These are phyloP conservation scores for Exutisphaerella laricina DNA, from an alignment of 2,329 filamentous ascomycete species.

Conservation along the genomic window DNA sequence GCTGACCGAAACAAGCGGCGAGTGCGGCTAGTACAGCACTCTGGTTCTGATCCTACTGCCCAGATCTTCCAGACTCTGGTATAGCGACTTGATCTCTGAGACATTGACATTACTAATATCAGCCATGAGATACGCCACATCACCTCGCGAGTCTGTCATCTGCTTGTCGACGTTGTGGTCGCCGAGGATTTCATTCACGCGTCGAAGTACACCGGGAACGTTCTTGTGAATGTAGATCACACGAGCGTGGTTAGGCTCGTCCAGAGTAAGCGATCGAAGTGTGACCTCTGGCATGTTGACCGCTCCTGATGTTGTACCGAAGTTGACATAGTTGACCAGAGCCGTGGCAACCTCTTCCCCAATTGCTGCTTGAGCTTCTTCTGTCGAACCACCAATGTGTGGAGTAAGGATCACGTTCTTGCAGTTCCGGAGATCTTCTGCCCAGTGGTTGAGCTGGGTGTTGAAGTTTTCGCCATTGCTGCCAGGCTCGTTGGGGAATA, in stretches of 20 bases:
- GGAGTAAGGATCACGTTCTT: slow-evolving; percentile 94
- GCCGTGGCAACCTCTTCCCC: slow-evolving; percentile 87
- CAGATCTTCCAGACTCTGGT: slow-evolving; percentile 73
- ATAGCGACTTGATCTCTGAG: slow-evolving; percentile 77
- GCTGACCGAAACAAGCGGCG: no score
- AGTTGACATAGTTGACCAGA: slow-evolving; percentile 90
- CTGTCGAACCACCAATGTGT: slow-evolving; percentile 95
- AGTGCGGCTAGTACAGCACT: slow-evolving; percentile 41
- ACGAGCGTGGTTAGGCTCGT: slow-evolving; percentile 83
- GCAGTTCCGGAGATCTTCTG: slow-evolving; percentile 73
- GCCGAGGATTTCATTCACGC: slow-evolving; percentile 89
- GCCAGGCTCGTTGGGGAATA: slow-evolving; percentile 88
- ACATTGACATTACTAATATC: slow-evolving; percentile 85
- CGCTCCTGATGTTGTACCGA: slow-evolving; percentile 81
- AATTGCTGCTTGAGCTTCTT: slow-evolving; percentile 95
- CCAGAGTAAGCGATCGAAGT: slow-evolving; percentile 80
- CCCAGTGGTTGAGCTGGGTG: slow-evolving; percentile 74
- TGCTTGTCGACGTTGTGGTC: slow-evolving; percentile 99
- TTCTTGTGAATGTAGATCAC: slow-evolving; percentile 98
- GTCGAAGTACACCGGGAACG: slow-evolving; percentile 86
- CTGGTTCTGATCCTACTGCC: slow-evolving; percentile 43
- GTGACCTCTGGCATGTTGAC: slow-evolving; percentile 97
- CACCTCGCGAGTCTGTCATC: slow-evolving; percentile 90
- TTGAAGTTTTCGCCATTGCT: slow-evolving; percentile 96
- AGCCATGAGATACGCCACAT: slow-evolving; percentile 95